Evolutionary conservation across 257 asterid species (phyloP), one percentile per base, ranked within the genome.

Genomic region (Primulina tabacum): DNA sequence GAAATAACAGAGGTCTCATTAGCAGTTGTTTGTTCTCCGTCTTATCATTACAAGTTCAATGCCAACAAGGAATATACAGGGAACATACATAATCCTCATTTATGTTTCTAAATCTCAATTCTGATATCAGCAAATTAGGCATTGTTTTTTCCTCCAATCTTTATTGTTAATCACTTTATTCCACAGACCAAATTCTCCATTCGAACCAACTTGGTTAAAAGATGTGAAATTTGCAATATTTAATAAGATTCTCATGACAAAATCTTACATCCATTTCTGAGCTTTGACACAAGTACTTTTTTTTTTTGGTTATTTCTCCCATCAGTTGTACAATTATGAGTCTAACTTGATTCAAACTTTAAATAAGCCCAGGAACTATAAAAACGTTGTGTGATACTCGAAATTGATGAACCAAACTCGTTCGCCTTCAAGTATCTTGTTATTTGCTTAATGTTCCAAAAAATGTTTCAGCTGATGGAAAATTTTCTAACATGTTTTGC

Each of bases 1-100:
- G 89, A 88, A 88, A 84, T 83, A 69, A 77, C 65, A 58, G 83
- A 76, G 77, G 78, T 77, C 29, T 70, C 65, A 32, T 72, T 68
- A 26, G 79, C 60, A 40, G 57, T 65, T 72, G 33, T 58, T 69
- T 32, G 30, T 59, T 50, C 14, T 29, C 2, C 38, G 17, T n/a
- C 68, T 59, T 52, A 43, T 75, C 28, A 56, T 37, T 35, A 35
- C 2, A 35, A 35, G 2, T 35, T 35, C 43, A 35, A 35, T 35
- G 11, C 43, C 6, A 28, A 28, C 30, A 28, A 28, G 30, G 30
- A 28, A 28, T 28, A 28, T 28, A 28, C 30, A 28, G 30, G 30
- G 30, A 28, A 28, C 30, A 28, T 28, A 4, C 30, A 28, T 28
- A 28, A 28, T 28, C 30, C 30, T 28, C 30, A 28, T 28, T 28